Evolutionary conservation across 768 basidiomycete genomes (phyloP), one percentile per base, ranked within the genome.

Genomic region (Phylloporus sp.): DNA sequence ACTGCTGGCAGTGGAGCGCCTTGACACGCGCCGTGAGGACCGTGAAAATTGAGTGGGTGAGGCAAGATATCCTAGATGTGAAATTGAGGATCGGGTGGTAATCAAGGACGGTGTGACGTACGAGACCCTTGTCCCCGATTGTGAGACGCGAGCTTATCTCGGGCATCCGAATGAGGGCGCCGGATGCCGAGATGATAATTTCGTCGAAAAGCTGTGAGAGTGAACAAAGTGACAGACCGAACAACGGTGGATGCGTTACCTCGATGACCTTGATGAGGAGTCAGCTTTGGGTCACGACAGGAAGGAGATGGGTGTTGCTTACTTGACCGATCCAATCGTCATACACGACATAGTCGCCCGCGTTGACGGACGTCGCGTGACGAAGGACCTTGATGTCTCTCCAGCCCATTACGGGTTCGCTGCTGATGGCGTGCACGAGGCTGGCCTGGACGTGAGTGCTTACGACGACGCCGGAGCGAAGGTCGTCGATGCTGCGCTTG

Each of bases 301-400:
- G 42, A 8, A 47, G 38, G 49, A 47, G 20, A 47, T 48, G 50
- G 48, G 24, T n/a, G 43, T 33, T 32, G 29, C 78, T 62, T 63
- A 88, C 89, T 75, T 91, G 89, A 42, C 92, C 92, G 58, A 95
- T 71, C 92, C 93, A 96, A 62, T 90, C 80, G 54, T 86, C 79
- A 58, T 81, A 80, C 15, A 82, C 71, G 38, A 94, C 88, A 69
- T 84, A 89, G 65, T 93, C 90, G 6, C 86, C 84, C 31, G 86
- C 74, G 48, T 86, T 86, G 21, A 86, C 75, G 23, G 81, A 77
- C 26, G 73, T 67, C 21, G 76, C 73, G 20, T 73, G 71, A 54
- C 78, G 74, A 21, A 92, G 61, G 39, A 86, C 80, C 31, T 75
- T 69, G 46, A 72, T 56, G 9, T 74, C 71, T 53, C 76, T 76